Conservation (phyloP, 331 rosid genomes). For the Malus hybrid region DNA sequence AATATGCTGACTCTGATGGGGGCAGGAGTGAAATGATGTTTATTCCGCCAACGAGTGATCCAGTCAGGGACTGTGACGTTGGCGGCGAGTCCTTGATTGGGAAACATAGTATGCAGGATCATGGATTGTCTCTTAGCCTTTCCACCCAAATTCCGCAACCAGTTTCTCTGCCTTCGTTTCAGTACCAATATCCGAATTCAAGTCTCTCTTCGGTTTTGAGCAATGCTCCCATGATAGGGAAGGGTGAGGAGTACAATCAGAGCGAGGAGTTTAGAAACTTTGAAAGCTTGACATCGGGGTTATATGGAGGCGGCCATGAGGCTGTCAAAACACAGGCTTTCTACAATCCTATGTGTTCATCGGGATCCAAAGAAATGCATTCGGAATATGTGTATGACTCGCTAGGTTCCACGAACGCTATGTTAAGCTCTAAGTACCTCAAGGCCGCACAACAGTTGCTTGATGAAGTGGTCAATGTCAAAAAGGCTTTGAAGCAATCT, state of each 20-base stretch:
- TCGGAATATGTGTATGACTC: constrained; percentile 31
- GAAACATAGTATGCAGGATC: constrained; percentile 53
- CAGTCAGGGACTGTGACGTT: constrained; percentile 18
- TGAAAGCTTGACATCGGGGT: constrained; percentile 41
- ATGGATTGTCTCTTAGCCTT: constrained; percentile 82
- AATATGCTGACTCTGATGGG: constrained; percentile 37
- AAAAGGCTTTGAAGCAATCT: constrained; percentile 58
- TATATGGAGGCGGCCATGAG: constrained; percentile 26
- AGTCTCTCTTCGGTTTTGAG: constrained; percentile 38
- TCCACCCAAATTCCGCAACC: constrained; percentile 44
- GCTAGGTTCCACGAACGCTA: constrained; percentile 19
- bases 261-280: constrained; percentile 29
- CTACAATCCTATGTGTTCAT: constrained; percentile 28
- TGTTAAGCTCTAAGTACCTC: constrained; percentile 43
- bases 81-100: constrained; percentile 25
- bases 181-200: constrained; percentile 40
- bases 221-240: constrained; percentile 27
- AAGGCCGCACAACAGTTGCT: constrained; percentile 75
- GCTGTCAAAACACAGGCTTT: constrained; percentile 41
- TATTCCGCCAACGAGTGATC: constrained; percentile 41
- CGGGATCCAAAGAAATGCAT: constrained; percentile 28
- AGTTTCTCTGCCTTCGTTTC: constrained; percentile 41
- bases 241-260: constrained; percentile 33
- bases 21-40: constrained; percentile 57
- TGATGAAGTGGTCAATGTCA: constrained; percentile 68